Evolutionary conservation across 202 grass and related monocot genomes (phyloP).

Genomic region (Digitaria exilis): DNA sequence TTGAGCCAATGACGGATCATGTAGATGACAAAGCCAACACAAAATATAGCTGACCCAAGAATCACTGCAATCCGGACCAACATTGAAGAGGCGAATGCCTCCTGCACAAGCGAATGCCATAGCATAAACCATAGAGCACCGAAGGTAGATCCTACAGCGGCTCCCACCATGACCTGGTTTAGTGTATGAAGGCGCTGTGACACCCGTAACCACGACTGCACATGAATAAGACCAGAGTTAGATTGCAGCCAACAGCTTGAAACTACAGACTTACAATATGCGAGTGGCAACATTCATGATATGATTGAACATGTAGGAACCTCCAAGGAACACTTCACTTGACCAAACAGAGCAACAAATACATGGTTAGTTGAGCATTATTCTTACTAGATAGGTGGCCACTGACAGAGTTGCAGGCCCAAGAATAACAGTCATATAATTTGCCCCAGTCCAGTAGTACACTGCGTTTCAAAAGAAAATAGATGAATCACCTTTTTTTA

Average conservation of each 20-base stretch:
- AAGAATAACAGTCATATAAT: constrained; percentile 39
- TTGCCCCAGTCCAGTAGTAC: constrained; percentile 60
- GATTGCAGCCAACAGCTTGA: neutral
- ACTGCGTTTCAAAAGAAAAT: constrained; percentile 48
- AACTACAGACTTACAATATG: neutral
- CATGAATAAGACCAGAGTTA: constrained; percentile 19
- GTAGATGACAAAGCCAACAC: constrained; percentile 52
- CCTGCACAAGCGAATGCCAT: constrained; percentile 64
- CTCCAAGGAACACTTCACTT: constrained; percentile 5
- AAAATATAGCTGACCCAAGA: constrained; percentile 44
- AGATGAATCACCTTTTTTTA: neutral
- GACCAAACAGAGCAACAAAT: neutral
- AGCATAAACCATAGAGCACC: constrained; percentile 57
- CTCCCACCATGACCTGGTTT: constrained; percentile 77
- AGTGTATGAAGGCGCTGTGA: constrained; percentile 75
- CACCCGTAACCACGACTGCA: constrained; percentile 85
- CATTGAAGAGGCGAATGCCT: constrained; percentile 60
- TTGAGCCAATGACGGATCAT: constrained; percentile 55
- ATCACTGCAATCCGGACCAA: constrained; percentile 50
- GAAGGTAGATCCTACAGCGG: constrained; percentile 51
- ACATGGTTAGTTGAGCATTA: neutral
- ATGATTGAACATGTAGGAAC: neutral
- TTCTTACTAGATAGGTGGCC: constrained; percentile 79
- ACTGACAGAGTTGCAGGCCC: constrained; percentile 48
- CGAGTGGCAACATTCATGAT: neutral